These are phyloP conservation scores for Fusarium denticulatum DNA, from an alignment of 2,329 filamentous ascomycete genomes.

Conservation along the genomic window DNA sequence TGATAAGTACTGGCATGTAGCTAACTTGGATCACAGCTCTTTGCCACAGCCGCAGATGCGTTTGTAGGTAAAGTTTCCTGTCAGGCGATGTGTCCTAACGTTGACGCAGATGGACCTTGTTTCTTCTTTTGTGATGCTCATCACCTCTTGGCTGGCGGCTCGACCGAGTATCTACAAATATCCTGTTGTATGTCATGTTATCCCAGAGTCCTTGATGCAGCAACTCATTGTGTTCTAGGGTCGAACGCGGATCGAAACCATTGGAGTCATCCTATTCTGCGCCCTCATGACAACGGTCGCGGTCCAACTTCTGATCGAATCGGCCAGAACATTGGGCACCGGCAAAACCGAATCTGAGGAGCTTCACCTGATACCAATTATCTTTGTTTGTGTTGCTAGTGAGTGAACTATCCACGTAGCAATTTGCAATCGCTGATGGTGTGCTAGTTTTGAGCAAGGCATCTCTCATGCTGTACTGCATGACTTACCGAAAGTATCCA, in stretches of 20 bases:
- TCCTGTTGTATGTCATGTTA: neutral
- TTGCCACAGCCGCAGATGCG: neutral
- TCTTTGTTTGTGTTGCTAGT: neutral
- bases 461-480: neutral
- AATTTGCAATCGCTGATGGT: too few relatives aligned
- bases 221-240: neutral
- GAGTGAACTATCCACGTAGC: neutral
- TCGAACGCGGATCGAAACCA: neutral
- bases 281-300: neutral
- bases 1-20: fast-evolving
- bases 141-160: neutral
- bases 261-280: neutral
- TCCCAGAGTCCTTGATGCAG: neutral
- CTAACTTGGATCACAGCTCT: neutral
- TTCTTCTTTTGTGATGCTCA: neutral
- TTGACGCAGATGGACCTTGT: neutral
- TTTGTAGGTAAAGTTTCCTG: neutral
- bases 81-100: neutral
- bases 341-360: neutral
- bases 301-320: neutral
- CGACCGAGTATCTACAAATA: neutral
- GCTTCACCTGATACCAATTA: neutral
- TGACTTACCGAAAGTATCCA: neutral
- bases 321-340: neutral
- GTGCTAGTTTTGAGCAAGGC: neutral